phyloP scores from a whole-genome alignment of 768 basidiomycete species.

The Atractiella rhizophila region DNA sequence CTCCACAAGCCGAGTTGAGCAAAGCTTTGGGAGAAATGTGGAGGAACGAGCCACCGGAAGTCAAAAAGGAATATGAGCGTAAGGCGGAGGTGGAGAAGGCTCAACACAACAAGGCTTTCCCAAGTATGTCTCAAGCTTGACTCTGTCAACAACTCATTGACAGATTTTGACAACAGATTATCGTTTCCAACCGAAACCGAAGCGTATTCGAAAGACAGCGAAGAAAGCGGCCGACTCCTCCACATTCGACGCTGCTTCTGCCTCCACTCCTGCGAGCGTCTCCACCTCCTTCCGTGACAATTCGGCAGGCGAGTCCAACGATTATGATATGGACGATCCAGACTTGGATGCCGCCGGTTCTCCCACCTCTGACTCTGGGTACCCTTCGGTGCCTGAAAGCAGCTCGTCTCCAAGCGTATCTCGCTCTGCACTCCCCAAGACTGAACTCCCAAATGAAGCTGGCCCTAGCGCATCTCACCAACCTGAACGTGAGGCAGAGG shows the following conservation, averaged over 20 bases:
- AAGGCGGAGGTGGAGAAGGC: conserved; percentile 3
- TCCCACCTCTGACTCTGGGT: no score
- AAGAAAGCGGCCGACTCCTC: not conserved
- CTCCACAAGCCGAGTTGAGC: conserved; percentile 40
- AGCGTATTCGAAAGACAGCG: not conserved
- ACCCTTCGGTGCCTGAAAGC: no score
- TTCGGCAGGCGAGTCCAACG: no score
- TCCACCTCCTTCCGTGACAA: conserved; percentile 7
- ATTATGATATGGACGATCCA: no score
- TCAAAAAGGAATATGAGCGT: conserved; percentile 13
- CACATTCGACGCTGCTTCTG: not conserved
- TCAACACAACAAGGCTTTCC: conserved; percentile 3
- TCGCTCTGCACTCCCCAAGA: no score
- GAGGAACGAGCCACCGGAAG: conserved; percentile 30
- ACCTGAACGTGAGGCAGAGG: no score
- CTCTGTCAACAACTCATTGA: not conserved
- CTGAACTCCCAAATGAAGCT: no score
- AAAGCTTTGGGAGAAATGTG: conserved; percentile 38
- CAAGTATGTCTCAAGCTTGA: conserved; percentile 7
- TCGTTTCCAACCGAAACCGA: not conserved
- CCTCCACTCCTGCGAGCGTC: not conserved
- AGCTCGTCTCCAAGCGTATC: no score
- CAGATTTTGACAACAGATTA: not conserved
- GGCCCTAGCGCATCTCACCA: no score
- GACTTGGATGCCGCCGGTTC: no score